phyloP scores from a whole-genome alignment of 805 yeast species.

The Metschnikowia colocasiae region DNA sequence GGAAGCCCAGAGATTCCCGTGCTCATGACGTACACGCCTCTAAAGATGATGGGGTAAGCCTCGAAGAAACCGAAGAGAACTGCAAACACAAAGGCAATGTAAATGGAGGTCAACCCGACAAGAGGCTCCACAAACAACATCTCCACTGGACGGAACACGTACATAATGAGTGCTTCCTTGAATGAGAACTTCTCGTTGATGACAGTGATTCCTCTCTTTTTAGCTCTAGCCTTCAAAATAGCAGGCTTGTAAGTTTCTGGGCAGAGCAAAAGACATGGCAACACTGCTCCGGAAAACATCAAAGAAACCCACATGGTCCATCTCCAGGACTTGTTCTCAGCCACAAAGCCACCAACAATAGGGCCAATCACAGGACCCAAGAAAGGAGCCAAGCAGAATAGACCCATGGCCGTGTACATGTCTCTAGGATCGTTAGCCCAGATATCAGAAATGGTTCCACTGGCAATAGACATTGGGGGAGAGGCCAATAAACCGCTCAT shows the following conservation, averaged over 20 bases:
- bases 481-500: slow-evolving; percentile 74
- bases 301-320: slow-evolving; percentile 22
- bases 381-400: slow-evolving; percentile 49
- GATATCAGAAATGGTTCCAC: slow-evolving; percentile 78
- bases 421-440: slow-evolving; percentile 54
- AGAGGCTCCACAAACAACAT: slow-evolving; percentile 75
- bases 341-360: slow-evolving; percentile 26
- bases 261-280: slow-evolving; percentile 14
- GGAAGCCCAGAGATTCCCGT: slow-evolving; percentile 64
- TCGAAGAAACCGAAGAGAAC: slow-evolving; percentile 78
- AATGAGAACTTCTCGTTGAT: slow-evolving; percentile 33
- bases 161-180: slow-evolving; percentile 44
- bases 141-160: slow-evolving; percentile 59
- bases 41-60: slow-evolving; percentile 71
- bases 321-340: slow-evolving; percentile 42
- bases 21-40: slow-evolving; percentile 58
- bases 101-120: slow-evolving; percentile 62
- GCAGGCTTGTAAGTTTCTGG: slow-evolving; percentile 20
- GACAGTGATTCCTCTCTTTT: slow-evolving; percentile 52
- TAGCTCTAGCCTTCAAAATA: slow-evolving; percentile 23
- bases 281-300: slow-evolving; percentile 18
- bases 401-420: slow-evolving; percentile 68
- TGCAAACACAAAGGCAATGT: slow-evolving; percentile 72
- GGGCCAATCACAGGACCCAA: slow-evolving; percentile 23
- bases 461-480: slow-evolving; percentile 80